phyloP scores from a whole-genome alignment of 2,329 filamentous ascomycete genomes.

The Akanthomyces muscarius region DNA sequence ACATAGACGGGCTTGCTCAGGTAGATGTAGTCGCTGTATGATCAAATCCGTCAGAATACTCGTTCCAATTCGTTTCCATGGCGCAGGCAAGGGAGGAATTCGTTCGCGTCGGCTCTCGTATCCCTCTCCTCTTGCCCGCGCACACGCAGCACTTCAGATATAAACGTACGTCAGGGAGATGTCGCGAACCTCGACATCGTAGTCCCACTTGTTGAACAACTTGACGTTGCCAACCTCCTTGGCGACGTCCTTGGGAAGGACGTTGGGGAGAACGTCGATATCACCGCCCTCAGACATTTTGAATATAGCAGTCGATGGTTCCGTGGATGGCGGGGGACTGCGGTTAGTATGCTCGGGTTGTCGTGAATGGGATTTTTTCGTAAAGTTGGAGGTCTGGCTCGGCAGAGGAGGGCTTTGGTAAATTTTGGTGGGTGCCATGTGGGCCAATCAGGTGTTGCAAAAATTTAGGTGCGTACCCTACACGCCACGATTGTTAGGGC shows the following conservation, averaged over 20 bases:
- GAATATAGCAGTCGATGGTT: constrained; percentile 40
- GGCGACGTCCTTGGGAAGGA: constrained; percentile 90
- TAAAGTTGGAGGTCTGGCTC: constrained; percentile 33
- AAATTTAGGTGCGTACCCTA: constrained; percentile 28
- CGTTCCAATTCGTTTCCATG: constrained; percentile 13
- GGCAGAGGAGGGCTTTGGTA: constrained; percentile 29
- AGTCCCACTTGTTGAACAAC: constrained; percentile 97
- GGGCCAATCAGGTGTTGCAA: constrained; percentile 34
- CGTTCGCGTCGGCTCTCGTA: constrained; percentile 9
- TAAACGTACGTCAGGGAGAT: constrained; percentile 92
- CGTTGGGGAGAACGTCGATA: constrained; percentile 78
- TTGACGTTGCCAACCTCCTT: constrained; percentile 88
- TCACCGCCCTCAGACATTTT: constrained; percentile 94
- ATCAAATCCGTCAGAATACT: constrained; percentile 31
- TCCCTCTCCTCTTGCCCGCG: background rate
- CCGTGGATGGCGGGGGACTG: constrained; percentile 34
- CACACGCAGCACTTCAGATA: background rate
- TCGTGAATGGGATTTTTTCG: constrained; percentile 35
- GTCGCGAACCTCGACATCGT: constrained; percentile 99
- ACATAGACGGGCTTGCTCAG: constrained; percentile 99
- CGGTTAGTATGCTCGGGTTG: constrained; percentile 35
- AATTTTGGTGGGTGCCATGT: constrained; percentile 34
- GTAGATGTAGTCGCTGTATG: constrained; percentile 93
- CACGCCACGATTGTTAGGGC: constrained; percentile 35
- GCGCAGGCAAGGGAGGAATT: constrained; percentile 9